Percentiles rank a stretch among this genome's conserved stretches.
These are phyloP conservation scores for Nitzschia sp. DNA, from an alignment of 108 stramenopile species.

Conservation along the genomic window DNA sequence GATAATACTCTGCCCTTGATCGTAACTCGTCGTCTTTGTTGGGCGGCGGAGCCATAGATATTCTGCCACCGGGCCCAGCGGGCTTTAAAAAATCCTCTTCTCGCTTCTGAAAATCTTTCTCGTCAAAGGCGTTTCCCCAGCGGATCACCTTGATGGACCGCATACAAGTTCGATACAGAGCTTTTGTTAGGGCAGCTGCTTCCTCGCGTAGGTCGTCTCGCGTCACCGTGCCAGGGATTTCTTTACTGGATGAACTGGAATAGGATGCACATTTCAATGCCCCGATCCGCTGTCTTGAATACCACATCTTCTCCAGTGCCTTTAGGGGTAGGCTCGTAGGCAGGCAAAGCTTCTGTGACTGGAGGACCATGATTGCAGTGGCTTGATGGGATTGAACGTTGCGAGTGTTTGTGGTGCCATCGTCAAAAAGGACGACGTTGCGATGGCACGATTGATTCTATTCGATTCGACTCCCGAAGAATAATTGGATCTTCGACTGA, in stretches of 20 bases:
- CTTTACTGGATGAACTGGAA: neutral
- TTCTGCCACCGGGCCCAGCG: conserved; percentile 18
- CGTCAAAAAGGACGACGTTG: too few relatives aligned
- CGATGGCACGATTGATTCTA: too few relatives aligned
- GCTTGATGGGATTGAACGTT: too few relatives aligned
- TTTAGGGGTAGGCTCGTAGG: too few relatives aligned
- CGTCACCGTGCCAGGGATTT: neutral
- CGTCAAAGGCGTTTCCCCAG: conserved; percentile 76
- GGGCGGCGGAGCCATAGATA: conserved; percentile 73
- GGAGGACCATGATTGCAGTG: too few relatives aligned
- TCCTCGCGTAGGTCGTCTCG: conserved; percentile 48
- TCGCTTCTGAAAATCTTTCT: conserved; percentile 58
- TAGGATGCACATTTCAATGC: too few relatives aligned
- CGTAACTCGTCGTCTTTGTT: conserved; percentile 75
- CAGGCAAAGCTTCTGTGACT: too few relatives aligned
- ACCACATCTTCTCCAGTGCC: too few relatives aligned
- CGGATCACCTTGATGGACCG: conserved; percentile 55
- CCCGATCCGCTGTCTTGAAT: too few relatives aligned
- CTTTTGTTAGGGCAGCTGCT: conserved; percentile 60
- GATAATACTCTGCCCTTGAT: conserved; percentile 78
- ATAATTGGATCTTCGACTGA: too few relatives aligned
- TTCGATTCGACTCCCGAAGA: too few relatives aligned
- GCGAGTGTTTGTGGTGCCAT: too few relatives aligned
- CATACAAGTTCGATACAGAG: conserved; percentile 72
- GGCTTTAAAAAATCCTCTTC: conserved; percentile 51